Conservation (phyloP, 2,329 filamentous ascomycete genomes). For the Sporothrix brunneoviolacea region DNA sequence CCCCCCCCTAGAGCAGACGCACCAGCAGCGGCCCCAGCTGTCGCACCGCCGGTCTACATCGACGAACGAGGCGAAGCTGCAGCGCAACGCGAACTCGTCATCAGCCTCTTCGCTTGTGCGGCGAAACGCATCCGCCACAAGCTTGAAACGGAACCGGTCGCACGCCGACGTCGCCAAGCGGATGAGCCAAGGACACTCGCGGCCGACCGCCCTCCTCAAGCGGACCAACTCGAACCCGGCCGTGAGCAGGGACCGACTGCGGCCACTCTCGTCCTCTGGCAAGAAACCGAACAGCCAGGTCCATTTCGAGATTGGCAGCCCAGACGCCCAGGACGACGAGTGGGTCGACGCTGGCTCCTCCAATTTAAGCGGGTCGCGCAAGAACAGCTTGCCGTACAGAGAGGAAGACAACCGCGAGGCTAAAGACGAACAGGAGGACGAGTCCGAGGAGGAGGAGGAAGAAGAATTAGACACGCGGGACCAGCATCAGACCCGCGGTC, state of each 20-base stretch:
- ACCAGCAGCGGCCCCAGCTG: slow-evolving; percentile 25
- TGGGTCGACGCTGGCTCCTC: slow-evolving; percentile 62
- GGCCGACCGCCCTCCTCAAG: slow-evolving; percentile 38
- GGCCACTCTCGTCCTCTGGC: slow-evolving; percentile 18
- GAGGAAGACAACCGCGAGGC: background rate
- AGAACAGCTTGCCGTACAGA: slow-evolving; percentile 15
- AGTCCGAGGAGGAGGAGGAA: background rate
- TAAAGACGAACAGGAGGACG: slow-evolving; percentile 5
- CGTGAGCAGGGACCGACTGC: slow-evolving; percentile 29
- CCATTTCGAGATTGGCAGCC: slow-evolving; percentile 56
- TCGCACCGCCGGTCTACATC: slow-evolving; percentile 44
- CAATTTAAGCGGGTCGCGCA: slow-evolving; percentile 32
- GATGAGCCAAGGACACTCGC: slow-evolving; percentile 35
- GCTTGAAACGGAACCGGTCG: slow-evolving; percentile 55
- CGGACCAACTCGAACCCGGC: slow-evolving; percentile 45
- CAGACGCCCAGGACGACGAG: slow-evolving; percentile 46
- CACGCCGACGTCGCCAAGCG: slow-evolving; percentile 48
- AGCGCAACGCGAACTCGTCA: slow-evolving; percentile 37
- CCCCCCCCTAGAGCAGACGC: slow-evolving; percentile 3
- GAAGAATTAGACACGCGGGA: background rate
- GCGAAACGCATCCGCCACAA: slow-evolving; percentile 49
- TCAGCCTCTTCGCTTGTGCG: slow-evolving; percentile 41
- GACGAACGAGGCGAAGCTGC: slow-evolving; percentile 42
- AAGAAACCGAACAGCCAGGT: slow-evolving; percentile 35
- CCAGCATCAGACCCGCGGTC: too few species aligned